Base-by-base conservation (phyloP, 1,284 basidiomycete genomes). In the Microbotryomycetes sp. region DNA sequence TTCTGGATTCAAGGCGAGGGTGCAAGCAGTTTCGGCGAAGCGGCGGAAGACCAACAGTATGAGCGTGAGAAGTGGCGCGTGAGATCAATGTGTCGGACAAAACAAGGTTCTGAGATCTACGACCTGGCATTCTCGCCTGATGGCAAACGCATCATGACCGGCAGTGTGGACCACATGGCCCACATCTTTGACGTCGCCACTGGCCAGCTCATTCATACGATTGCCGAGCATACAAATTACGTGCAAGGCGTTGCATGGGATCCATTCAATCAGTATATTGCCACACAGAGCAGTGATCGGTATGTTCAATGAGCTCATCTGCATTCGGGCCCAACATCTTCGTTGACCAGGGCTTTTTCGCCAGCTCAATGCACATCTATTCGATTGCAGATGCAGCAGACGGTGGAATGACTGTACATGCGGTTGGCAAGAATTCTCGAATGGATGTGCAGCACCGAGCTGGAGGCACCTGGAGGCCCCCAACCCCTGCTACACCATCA, bases 191-290 rank as follows among this genome's bases (percentile, higher is more conserved):
- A 85, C 23, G 80, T 85, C 3, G 79, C 78, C 22, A 88, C 92
- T 73, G 87, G 88, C 48, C 86, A 87, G 79, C 87, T 86, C 72
- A 80, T 92, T 14, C 82, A 84, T 69, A 87, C 89, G 75, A 86
- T 91, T 65, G 86, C 87, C 0, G 92, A 96, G 73, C 93, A 97
- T 76, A 83, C 82, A 42, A 92, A 96, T 76, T 96, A 89, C 73
- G 92, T 97, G 0, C 92, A 97, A 78, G 93, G 92, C 16, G 93
- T 97, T 29, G 88, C 91, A 1, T 97, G 93, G 92, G 92, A 97
- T 69, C 92, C 92, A 1, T 77, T 94, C 69, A 92, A 93, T 74
- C 89, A 93, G 74, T 96, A 88, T 73, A 88, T 97, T 67, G 92
- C 92, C 3, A 96, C 92, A 0, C 93, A 96, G 74, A 90, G 88